Conservation (phyloP, 148 eudicot species). For the Talinum fruticosum region DNA sequence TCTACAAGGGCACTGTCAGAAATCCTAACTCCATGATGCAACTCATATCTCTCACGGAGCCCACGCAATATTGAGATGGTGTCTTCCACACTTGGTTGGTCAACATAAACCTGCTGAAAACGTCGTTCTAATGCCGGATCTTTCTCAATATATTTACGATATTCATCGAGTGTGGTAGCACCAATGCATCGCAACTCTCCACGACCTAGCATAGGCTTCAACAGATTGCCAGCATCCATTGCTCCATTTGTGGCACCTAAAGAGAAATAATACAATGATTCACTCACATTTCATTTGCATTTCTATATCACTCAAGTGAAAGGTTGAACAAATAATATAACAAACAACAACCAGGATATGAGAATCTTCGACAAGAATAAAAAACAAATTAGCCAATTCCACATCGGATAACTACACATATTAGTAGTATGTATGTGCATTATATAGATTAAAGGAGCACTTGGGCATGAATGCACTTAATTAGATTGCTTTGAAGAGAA, state of each 20-base stretch:
- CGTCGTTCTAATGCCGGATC: conserved; percentile 97
- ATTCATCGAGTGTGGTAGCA: conserved; percentile 96
- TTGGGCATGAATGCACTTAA: background rate
- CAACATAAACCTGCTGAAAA: conserved; percentile 96
- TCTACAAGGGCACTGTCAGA: conserved; percentile 95
- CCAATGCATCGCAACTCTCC: conserved; percentile 98
- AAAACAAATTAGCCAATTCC: no score
- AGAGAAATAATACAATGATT: background rate
- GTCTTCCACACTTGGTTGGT: conserved; percentile 92
- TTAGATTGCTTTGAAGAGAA: background rate
- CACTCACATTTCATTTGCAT: background rate
- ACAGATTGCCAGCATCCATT: conserved; percentile 98
- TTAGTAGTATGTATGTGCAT: background rate
- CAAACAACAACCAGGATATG: background rate
- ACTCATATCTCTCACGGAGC: conserved; percentile 90
- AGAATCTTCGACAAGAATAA: background rate
- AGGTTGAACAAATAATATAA: background rate
- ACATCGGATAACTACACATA: no score
- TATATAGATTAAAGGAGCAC: background rate
- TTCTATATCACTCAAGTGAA: background rate
- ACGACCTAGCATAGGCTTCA: conserved; percentile 99
- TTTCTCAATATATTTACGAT: conserved; percentile 94
- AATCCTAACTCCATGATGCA: conserved; percentile 96
- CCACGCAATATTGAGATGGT: conserved; percentile 96
- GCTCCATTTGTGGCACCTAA: conserved; percentile 98